Evolutionary conservation across 768 basidiomycete genomes (phyloP).

Genomic region (Suillus sp.): DNA sequence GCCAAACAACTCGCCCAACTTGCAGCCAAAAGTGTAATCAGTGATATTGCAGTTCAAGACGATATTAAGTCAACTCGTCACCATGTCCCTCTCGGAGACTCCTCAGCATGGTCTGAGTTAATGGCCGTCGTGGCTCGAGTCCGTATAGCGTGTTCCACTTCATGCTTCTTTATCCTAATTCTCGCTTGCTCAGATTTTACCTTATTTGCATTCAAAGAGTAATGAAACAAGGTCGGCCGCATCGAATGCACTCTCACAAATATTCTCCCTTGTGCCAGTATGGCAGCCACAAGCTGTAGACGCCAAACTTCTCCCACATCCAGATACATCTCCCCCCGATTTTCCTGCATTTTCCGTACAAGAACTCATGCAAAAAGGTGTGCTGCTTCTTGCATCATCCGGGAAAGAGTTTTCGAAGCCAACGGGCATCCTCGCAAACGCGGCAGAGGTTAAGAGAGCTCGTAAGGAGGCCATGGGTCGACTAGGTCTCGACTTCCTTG

Average conservation of each 20-base stretch:
- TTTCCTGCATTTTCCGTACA: conserved; percentile 79
- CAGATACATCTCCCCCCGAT: conserved; percentile 44
- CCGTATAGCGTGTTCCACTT: conserved; percentile 25
- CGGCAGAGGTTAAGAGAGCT: conserved; percentile 83
- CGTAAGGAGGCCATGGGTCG: conserved; percentile 88
- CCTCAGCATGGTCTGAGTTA: conserved; percentile 86
- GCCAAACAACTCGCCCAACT: conserved; percentile 95
- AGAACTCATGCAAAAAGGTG: conserved; percentile 74
- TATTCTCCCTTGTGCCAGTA: conserved; percentile 80
- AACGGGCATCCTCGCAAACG: conserved; percentile 66
- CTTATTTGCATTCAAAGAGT: conserved; percentile 89
- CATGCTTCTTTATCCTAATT: neutral
- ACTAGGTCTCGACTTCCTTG: conserved; percentile 85
- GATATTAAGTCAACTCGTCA: conserved; percentile 66
- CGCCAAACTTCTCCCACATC: conserved; percentile 28
- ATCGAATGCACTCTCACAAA: conserved; percentile 83
- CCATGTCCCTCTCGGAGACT: conserved; percentile 60
- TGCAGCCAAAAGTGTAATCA: conserved; percentile 81
- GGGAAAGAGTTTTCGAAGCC: conserved; percentile 90
- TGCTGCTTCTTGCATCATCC: conserved; percentile 84
- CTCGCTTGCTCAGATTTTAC: conserved; percentile 65
- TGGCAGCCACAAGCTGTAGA: conserved; percentile 54
- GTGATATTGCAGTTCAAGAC: conserved; percentile 80
- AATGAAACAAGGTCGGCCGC: conserved; percentile 91
- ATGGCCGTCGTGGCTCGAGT: conserved; percentile 91